A percentile compares a stretch with the other conserved stretches of the same genome.
phyloP scores from a whole-genome alignment of 1,284 basidiomycete species.

The Cryptococcus sp. region DNA sequence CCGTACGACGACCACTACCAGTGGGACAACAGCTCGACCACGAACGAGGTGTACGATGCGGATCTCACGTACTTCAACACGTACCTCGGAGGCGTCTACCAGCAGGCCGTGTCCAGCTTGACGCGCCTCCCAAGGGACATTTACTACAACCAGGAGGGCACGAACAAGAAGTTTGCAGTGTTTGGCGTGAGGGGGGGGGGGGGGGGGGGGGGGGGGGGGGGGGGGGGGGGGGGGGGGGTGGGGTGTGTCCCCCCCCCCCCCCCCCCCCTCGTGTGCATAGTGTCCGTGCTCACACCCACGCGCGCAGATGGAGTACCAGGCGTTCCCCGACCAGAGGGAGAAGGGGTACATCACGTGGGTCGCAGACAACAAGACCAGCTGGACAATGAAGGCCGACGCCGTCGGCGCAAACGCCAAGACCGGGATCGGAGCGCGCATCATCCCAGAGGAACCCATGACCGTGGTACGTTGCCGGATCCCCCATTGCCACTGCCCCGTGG shows the following conservation, averaged over 20 bases:
- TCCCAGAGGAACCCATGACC: constrained; percentile 70
- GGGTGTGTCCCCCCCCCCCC: no score
- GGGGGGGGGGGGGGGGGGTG: no score
- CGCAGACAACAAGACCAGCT: constrained; percentile 55
- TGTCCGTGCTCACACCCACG: no score
- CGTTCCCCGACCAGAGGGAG: constrained; percentile 56
- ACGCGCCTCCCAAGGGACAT: constrained; percentile 56
- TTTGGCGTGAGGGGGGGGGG: constrained; percentile 12
- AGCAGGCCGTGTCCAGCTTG: constrained; percentile 68
- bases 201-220: no score
- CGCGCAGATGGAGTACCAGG: constrained; percentile 71
- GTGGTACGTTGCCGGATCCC: constrained; percentile 53
- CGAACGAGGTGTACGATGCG: constrained; percentile 29
- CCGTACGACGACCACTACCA: constrained; percentile 61
- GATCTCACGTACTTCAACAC: constrained; percentile 62
- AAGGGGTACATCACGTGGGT: constrained; percentile 68
- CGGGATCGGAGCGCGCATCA: constrained; percentile 61
- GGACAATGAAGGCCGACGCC: constrained; percentile 58
- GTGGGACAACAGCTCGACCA: constrained; percentile 57
- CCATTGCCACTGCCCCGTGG: no score
- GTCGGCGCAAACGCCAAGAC: constrained; percentile 58
- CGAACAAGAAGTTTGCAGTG: constrained; percentile 9
- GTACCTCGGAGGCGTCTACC: constrained; percentile 73
- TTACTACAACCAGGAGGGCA: constrained; percentile 17
- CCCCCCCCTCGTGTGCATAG: no score